Conservation (phyloP, 768 basidiomycete species). For the Suillus decipiens region DNA sequence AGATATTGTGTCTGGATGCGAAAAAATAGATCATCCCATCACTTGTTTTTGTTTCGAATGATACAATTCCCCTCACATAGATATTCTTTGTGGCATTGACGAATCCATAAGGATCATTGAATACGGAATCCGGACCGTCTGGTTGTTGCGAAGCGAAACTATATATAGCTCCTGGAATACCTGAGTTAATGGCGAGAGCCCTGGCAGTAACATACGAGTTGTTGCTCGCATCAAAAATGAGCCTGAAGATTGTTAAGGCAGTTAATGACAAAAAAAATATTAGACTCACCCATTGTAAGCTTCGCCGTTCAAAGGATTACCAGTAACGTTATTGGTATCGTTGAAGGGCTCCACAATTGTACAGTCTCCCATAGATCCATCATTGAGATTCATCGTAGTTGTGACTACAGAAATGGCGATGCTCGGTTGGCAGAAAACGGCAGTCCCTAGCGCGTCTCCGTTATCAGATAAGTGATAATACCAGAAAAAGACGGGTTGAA, state of each 20-base stretch:
- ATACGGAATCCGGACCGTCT: slow-evolving; percentile 45
- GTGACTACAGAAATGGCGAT: slow-evolving; percentile 46
- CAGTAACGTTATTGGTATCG: slow-evolving; percentile 54
- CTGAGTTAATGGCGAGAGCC: slow-evolving; percentile 47
- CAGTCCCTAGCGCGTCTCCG: slow-evolving; percentile 41
- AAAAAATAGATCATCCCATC: background rate
- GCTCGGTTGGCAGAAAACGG: slow-evolving; percentile 59
- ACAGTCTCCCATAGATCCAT: slow-evolving; percentile 43
- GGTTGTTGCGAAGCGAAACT: slow-evolving; percentile 46
- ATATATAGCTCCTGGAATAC: slow-evolving; percentile 64
- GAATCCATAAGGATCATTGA: slow-evolving; percentile 52
- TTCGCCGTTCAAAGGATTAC: slow-evolving; percentile 41
- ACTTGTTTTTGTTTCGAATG: background rate
- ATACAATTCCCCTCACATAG: slow-evolving; percentile 22
- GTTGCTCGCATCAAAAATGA: slow-evolving; percentile 39
- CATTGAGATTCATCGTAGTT: slow-evolving; percentile 46
- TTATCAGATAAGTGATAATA: slow-evolving; percentile 42
- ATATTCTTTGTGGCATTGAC: slow-evolving; percentile 49
- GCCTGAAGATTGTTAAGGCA: slow-evolving; percentile 29
- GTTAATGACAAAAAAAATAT: background rate
- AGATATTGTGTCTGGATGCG: slow-evolving; percentile 55
- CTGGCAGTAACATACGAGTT: slow-evolving; percentile 55
- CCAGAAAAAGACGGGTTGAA: slow-evolving; percentile 71
- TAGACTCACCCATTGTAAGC: slow-evolving; percentile 61
- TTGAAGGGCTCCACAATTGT: slow-evolving; percentile 29